phyloP scores from a whole-genome alignment of 768 basidiomycete genomes.

The Rhizopogon salebrosus region DNA sequence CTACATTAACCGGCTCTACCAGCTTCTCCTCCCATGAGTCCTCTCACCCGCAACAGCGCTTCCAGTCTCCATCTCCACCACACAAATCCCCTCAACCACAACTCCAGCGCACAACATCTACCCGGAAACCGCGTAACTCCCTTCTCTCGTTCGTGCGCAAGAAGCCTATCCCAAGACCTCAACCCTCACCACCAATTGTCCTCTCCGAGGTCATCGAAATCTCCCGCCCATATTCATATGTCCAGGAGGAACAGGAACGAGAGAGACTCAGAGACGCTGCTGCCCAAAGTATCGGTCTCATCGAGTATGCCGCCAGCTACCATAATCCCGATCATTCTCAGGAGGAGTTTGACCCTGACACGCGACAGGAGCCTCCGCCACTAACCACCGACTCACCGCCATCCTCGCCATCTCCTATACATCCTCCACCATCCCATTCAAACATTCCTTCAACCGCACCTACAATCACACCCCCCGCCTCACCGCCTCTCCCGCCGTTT shows the following conservation, averaged over 20 bases:
- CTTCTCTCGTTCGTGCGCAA: constrained; percentile 41
- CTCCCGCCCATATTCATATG: constrained; percentile 36
- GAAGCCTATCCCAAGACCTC: constrained; percentile 28
- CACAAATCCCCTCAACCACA: not conserved
- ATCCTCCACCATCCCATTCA: constrained; percentile 9
- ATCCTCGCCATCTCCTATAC: constrained; percentile 6
- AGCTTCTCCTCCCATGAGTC: constrained; percentile 8
- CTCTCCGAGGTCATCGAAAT: constrained; percentile 76
- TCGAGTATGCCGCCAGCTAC: not conserved
- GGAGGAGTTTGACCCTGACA: constrained; percentile 42
- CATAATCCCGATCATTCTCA: constrained; percentile 14
- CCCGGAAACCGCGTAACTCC: constrained; percentile 36
- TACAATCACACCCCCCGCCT: constrained; percentile 12
- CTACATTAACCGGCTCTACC: constrained; percentile 11
- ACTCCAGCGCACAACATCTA: not conserved
- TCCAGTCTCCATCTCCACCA: not conserved
- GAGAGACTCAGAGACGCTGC: constrained; percentile 71
- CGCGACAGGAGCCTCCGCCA: constrained; percentile 15
- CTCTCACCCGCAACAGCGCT: not conserved
- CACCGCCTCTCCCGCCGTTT: constrained; percentile 43
- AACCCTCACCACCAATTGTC: constrained; percentile 30
- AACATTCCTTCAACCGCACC: constrained; percentile 24
- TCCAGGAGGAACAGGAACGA: constrained; percentile 68
- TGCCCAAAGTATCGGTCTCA: constrained; percentile 68
- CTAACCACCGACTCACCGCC: constrained; percentile 18